Evolutionary conservation across 2,329 filamentous ascomycete genomes (phyloP).

Genomic region (Sporothrix brunneoviolacea): DNA sequence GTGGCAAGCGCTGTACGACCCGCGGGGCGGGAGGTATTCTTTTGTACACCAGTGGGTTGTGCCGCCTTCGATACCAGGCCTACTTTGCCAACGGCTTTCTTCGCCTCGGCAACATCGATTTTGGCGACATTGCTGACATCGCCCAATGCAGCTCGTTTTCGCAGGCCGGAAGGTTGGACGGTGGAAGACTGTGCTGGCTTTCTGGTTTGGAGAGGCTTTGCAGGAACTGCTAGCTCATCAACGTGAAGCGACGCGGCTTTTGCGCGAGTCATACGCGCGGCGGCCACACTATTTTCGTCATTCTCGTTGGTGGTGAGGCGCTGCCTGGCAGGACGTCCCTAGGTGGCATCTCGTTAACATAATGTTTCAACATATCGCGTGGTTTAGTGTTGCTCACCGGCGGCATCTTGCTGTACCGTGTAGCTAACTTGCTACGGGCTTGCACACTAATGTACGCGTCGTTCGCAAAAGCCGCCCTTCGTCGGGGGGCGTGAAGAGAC

Average conservation of each 20-base stretch:
- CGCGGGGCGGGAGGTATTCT: slow-evolving; percentile 63
- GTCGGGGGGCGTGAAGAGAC: no score
- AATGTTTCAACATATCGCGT: background rate
- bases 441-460: background rate
- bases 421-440: no score
- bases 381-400: slow-evolving; percentile 13
- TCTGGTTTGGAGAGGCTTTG: slow-evolving; percentile 63
- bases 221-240: slow-evolving; percentile 52
- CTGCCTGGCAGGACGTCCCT: slow-evolving; percentile 59
- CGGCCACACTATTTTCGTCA: slow-evolving; percentile 73
- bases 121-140: slow-evolving; percentile 96
- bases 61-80: slow-evolving; percentile 73
- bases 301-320: slow-evolving; percentile 85
- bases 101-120: slow-evolving; percentile 61
- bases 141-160: slow-evolving; percentile 78
- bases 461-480: background rate
- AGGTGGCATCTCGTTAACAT: background rate
- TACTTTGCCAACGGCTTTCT: slow-evolving; percentile 64
- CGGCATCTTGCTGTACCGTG: slow-evolving; percentile 16
- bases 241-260: slow-evolving; percentile 71
- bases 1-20: slow-evolving; percentile 42
- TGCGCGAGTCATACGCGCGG: slow-evolving; percentile 84
- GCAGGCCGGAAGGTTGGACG: slow-evolving; percentile 32
- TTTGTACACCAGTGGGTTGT: slow-evolving; percentile 76
- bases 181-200: slow-evolving; percentile 48